Evolutionary conservation across 139 green algal genomes (phyloP).

Genomic region (Closterium sp.): DNA sequence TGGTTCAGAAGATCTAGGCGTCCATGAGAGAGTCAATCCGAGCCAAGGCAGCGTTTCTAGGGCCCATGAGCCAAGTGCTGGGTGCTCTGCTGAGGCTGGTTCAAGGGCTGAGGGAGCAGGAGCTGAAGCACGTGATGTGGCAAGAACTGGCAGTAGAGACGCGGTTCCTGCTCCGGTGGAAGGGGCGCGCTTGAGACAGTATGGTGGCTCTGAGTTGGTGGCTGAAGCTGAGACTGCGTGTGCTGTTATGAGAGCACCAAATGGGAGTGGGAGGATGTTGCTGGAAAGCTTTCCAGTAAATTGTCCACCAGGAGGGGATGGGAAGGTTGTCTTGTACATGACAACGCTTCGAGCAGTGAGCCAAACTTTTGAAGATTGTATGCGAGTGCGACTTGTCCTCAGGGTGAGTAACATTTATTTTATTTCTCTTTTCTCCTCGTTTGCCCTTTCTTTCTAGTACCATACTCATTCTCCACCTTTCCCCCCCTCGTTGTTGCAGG

Average conservation of each 20-base stretch:
- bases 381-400: neutral
- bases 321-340: neutral
- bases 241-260: neutral
- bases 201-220: neutral
- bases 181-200: neutral
- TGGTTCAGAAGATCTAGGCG: neutral
- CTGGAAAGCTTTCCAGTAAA: neutral
- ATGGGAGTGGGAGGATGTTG: neutral
- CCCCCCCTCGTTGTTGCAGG: neutral
- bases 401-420: neutral
- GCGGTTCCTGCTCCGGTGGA: neutral
- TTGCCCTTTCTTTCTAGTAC: neutral
- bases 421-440: neutral
- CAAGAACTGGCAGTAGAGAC: neutral
- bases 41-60: neutral
- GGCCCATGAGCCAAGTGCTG: too few species aligned
- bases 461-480: neutral
- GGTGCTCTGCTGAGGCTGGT: neutral
- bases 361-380: neutral
- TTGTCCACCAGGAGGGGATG: neutral
- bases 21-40: neutral
- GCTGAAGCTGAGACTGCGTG: neutral
- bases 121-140: neutral
- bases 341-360: neutral
- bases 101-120: neutral